Percentiles rank a stretch among this genome's conserved stretches.
phyloP scores from a whole-genome alignment of 1,284 basidiomycete genomes.

The Serendipita sp. region DNA sequence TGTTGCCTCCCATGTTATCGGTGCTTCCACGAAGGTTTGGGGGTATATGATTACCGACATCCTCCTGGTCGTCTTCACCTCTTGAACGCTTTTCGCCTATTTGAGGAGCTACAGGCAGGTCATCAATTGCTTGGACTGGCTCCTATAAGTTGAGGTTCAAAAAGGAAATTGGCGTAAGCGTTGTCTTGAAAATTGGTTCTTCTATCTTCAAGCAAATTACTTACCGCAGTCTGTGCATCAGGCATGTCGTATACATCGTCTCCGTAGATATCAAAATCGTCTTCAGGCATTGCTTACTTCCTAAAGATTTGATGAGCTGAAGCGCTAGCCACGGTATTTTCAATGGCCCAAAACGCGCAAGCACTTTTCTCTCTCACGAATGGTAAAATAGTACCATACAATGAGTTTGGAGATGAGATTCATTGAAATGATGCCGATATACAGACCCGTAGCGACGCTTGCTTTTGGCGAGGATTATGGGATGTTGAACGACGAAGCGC shows the following conservation, averaged over 20 bases:
- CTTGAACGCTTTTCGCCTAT: conserved; percentile 7
- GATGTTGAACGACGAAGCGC: background rate
- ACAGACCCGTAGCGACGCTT: background rate
- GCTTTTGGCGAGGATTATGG: background rate
- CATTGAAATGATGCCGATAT: background rate
- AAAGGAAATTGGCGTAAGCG: background rate
- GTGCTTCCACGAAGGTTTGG: background rate
- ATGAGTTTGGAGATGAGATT: background rate
- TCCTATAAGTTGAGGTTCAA: background rate
- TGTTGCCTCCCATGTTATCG: background rate
- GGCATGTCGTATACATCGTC: conserved; percentile 10
- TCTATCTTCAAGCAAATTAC: background rate
- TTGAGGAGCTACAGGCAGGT: background rate
- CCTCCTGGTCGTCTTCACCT: conserved; percentile 5
- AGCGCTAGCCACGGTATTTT: no score
- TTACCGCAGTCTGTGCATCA: background rate
- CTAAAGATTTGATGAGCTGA: no score
- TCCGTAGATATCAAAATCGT: conserved; percentile 12
- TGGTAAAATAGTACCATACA: background rate
- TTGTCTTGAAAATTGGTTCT: background rate
- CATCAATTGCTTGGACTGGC: conserved; percentile 1
- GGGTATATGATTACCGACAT: conserved; percentile 5
- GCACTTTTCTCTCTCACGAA: background rate
- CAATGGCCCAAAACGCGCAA: no score
- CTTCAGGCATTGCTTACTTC: conserved; percentile 1